phyloP scores from a whole-genome alignment of 768 basidiomycete species.

The Porpolomopsis calyptriformis region DNA sequence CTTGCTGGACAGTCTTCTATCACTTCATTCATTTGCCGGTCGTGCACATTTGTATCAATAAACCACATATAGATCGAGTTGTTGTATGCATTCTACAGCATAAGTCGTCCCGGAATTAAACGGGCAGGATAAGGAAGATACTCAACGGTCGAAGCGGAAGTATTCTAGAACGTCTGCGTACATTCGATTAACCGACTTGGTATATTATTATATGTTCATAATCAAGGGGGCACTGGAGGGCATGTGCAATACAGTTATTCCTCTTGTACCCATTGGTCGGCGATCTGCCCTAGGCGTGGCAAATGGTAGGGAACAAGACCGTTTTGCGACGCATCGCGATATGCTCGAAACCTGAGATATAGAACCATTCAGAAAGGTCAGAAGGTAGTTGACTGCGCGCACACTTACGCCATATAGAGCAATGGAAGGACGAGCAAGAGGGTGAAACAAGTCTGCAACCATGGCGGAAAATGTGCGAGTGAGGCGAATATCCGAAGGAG shows the following conservation, averaged over 20 bases:
- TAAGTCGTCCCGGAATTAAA: neutral
- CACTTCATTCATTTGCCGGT: neutral
- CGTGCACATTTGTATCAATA: neutral
- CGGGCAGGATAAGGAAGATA: neutral
- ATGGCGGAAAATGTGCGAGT: conserved; percentile 40
- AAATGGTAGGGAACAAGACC: conserved; percentile 48
- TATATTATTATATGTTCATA: conserved; percentile 3
- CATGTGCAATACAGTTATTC: conserved; percentile 26
- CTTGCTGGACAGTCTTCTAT: neutral
- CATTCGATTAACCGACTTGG: too few species aligned
- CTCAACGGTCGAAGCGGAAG: neutral
- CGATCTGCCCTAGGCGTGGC: conserved; percentile 53
- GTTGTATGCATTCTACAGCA: neutral
- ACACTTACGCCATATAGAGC: conserved; percentile 47
- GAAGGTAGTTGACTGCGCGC: neutral
- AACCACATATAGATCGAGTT: neutral
- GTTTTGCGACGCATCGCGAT: conserved; percentile 39
- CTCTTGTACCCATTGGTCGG: conserved; percentile 59
- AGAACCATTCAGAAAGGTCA: conserved; percentile 8
- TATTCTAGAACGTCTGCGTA: too few species aligned
- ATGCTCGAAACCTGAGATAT: conserved; percentile 36
- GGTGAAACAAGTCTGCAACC: conserved; percentile 41
- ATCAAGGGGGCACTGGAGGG: neutral
- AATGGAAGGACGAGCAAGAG: conserved; percentile 32
- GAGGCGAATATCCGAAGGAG: conserved; percentile 44